Evolutionary conservation across 75 land plant genomes (phyloP).

Genomic region (Larix kaempferi): DNA sequence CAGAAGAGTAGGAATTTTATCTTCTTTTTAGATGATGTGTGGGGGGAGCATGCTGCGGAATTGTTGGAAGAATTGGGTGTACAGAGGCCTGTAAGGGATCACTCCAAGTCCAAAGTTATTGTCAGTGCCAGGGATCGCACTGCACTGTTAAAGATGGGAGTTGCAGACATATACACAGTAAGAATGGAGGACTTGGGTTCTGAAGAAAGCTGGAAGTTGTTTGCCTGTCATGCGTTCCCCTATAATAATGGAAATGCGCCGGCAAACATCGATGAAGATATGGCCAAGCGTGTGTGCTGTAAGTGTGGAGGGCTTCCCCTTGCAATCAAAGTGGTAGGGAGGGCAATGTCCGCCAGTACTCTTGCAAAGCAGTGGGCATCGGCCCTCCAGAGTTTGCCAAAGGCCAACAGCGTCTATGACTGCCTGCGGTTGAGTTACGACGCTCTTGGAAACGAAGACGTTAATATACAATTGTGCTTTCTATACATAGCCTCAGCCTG

Average conservation of each 20-base stretch:
- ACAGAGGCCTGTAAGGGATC: neutral
- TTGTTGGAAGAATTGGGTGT: neutral
- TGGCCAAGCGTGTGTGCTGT: no score
- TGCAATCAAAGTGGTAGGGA: neutral
- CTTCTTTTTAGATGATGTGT: neutral
- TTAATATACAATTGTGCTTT: neutral
- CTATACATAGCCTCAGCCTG: neutral
- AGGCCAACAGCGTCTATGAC: neutral
- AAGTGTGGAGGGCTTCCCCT: neutral
- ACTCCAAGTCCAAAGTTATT: neutral
- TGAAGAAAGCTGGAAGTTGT: no score
- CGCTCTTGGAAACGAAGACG: neutral
- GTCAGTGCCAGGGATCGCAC: neutral
- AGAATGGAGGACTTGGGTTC: neutral
- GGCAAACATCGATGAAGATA: no score
- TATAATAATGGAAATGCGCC: no score
- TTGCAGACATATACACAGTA: neutral
- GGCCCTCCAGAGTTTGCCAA: no score
- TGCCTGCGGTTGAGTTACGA: neutral
- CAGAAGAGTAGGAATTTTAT: neutral
- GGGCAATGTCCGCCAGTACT: neutral
- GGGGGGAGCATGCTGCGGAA: neutral
- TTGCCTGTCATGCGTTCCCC: no score
- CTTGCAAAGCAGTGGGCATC: neutral
- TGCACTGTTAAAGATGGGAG: neutral